A percentile compares a stretch with the other conserved stretches of the same genome.
These are phyloP conservation scores for Boletus rubescentipes DNA, from an alignment of 768 basidiomycete species.

Conservation along the genomic window DNA sequence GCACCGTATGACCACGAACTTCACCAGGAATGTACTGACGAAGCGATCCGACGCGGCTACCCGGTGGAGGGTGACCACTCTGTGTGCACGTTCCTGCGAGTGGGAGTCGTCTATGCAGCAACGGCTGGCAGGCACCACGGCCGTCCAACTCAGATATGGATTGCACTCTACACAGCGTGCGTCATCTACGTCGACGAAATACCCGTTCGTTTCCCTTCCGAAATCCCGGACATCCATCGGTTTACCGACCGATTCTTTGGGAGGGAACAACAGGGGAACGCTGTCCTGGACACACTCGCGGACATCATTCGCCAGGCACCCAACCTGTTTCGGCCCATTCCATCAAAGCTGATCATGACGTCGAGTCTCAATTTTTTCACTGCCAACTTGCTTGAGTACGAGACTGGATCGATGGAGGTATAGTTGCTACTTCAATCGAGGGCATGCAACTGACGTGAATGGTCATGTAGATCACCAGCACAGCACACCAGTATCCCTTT, in stretches of 20 bases:
- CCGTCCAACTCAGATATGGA: not conserved
- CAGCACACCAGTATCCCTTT: not conserved
- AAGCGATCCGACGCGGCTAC: not conserved
- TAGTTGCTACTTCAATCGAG: too few relatives aligned
- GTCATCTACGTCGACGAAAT: not conserved
- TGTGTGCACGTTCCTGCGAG: not conserved
- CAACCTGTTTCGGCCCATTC: not conserved
- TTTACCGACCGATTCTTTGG: not conserved
- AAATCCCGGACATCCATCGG: not conserved
- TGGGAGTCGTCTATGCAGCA: not conserved
- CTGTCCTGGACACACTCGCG: not conserved
- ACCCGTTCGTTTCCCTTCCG: not conserved
- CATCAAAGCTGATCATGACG: not conserved
- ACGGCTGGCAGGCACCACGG: not conserved
- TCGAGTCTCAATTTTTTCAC: not conserved
- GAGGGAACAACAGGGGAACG: not conserved
- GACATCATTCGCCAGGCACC: not conserved
- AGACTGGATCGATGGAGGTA: not conserved
- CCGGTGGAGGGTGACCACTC: not conserved
- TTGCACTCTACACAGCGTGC: not conserved
- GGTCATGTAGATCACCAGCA: not conserved
- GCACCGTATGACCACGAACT: not conserved
- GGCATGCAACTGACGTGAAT: not conserved
- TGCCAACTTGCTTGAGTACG: not conserved
- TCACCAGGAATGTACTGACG: not conserved